Conservation (phyloP, 805 yeast species). For the Saccharomycodes ludwigii region DNA sequence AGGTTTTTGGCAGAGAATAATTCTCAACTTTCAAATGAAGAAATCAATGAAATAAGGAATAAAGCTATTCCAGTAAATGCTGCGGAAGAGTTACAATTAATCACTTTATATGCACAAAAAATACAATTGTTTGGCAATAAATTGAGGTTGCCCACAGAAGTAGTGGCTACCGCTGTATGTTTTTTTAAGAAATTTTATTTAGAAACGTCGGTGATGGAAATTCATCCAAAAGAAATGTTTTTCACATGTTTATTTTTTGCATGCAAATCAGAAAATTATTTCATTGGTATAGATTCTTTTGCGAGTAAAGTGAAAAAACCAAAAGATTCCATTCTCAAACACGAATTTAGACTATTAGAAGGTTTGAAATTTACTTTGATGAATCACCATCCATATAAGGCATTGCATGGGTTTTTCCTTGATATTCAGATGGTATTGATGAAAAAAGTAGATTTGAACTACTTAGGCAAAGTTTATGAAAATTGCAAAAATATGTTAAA, state of each 20-base stretch:
- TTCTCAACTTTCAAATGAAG: conserved; percentile 20
- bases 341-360: conserved; percentile 70
- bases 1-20: conserved; percentile 17
- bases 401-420: conserved; percentile 88
- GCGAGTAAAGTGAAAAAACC: conserved; percentile 57
- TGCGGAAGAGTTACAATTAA: conserved; percentile 60
- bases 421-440: conserved; percentile 60
- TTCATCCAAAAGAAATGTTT: conserved; percentile 76
- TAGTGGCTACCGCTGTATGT: conserved; percentile 72
- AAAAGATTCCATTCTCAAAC: conserved; percentile 54
- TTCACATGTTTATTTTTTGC: conserved; percentile 78
- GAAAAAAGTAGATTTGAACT: conserved; percentile 36
- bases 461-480: conserved; percentile 60
- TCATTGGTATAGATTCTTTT: conserved; percentile 74
- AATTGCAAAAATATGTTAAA: conserved; percentile 51
- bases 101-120: conserved; percentile 61
- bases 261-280: conserved; percentile 85
- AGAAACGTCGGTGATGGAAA: conserved; percentile 71
- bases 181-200: conserved; percentile 75
- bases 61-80: conserved; percentile 35
- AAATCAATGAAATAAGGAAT: conserved; percentile 17
- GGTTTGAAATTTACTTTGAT: conserved; percentile 65
- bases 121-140: conserved; percentile 57
- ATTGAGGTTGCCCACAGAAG: conserved; percentile 80
- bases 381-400: conserved; percentile 81